A percentile compares a stretch with the other conserved stretches of the same genome.
Evolutionary conservation across 257 asterid species (phyloP).

Genomic region (Euphrasia confusa): DNA sequence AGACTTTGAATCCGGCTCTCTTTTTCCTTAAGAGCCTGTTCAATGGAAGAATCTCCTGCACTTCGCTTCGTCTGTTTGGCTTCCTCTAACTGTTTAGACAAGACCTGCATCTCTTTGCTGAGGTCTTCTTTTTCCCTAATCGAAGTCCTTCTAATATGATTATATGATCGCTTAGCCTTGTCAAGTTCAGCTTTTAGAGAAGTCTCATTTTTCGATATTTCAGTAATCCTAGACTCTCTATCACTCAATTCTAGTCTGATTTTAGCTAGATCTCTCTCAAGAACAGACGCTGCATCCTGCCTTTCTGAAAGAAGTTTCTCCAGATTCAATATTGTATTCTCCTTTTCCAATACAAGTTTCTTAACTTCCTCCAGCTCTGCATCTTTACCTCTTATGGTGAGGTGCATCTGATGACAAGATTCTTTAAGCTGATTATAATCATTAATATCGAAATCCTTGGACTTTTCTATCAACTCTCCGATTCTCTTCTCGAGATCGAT

Average conservation of each 20-base stretch:
- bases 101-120: constrained; percentile 54
- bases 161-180: constrained; percentile 26
- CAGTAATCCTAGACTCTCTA: constrained; percentile 56
- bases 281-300: constrained; percentile 44
- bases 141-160: constrained; percentile 40
- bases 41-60: constrained; percentile 49
- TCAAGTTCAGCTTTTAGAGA: constrained; percentile 54
- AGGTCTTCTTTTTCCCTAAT: constrained; percentile 72
- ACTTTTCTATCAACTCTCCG: constrained; percentile 66
- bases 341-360: constrained; percentile 54
- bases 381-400: constrained; percentile 57
- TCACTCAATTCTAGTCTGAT: constrained; percentile 57
- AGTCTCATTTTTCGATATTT: constrained; percentile 52
- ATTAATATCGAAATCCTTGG: constrained; percentile 52
- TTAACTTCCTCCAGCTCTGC: constrained; percentile 52
- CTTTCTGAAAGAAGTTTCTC: constrained; percentile 51
- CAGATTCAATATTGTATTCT: constrained; percentile 35
- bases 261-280: constrained; percentile 68
- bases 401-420: constrained; percentile 58
- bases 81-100: constrained; percentile 73
- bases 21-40: constrained; percentile 61
- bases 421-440: constrained; percentile 63
- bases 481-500: constrained; percentile 51
- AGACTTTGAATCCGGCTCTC: constrained; percentile 69
- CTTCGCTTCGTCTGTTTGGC: constrained; percentile 48